Percentiles rank a stretch among this genome's conserved stretches.
These are phyloP conservation scores for Ambrosia hybrid DNA, from an alignment of 140 eudicot species.

Conservation along the genomic window DNA sequence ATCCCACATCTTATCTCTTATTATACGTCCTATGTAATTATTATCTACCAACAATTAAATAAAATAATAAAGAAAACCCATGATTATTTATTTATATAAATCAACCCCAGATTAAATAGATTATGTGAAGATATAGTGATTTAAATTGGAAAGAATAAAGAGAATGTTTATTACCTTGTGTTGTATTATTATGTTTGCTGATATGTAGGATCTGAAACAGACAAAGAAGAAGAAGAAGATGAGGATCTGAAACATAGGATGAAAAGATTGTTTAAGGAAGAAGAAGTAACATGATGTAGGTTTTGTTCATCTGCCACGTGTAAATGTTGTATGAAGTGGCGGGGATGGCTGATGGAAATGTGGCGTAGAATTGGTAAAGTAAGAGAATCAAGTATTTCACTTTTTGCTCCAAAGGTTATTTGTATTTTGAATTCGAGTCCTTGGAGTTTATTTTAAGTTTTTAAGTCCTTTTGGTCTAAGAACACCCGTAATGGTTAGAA, in stretches of 20 bases:
- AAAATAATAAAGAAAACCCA: neutral
- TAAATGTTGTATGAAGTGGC: conserved; percentile 37
- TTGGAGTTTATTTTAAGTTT: neutral
- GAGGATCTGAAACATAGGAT: conserved; percentile 25
- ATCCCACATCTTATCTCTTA: conserved; percentile 31
- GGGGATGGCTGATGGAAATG: conserved; percentile 32
- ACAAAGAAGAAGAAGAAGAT: neutral
- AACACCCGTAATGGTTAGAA: too few relatives aligned
- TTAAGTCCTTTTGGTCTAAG: neutral
- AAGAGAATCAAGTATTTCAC: neutral
- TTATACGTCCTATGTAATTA: conserved; percentile 10
- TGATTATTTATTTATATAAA: neutral
- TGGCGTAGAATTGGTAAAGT: conserved; percentile 33
- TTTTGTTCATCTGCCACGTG: conserved; percentile 42
- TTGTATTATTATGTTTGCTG: neutral
- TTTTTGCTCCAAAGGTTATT: neutral
- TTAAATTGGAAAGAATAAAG: neutral
- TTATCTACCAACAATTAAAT: conserved; percentile 12
- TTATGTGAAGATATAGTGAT: neutral
- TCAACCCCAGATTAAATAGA: conserved; percentile 5
- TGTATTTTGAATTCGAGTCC: neutral
- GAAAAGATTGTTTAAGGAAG: conserved; percentile 18
- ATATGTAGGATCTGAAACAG: conserved; percentile 21
- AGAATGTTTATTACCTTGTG: conserved; percentile 19
- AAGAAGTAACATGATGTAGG: conserved; percentile 4